A percentile compares a stretch with the other conserved stretches of the same genome.
These are phyloP conservation scores for Rasamsonia emersonii DNA, from an alignment of 2,329 filamentous ascomycete genomes.

Conservation along the genomic window DNA sequence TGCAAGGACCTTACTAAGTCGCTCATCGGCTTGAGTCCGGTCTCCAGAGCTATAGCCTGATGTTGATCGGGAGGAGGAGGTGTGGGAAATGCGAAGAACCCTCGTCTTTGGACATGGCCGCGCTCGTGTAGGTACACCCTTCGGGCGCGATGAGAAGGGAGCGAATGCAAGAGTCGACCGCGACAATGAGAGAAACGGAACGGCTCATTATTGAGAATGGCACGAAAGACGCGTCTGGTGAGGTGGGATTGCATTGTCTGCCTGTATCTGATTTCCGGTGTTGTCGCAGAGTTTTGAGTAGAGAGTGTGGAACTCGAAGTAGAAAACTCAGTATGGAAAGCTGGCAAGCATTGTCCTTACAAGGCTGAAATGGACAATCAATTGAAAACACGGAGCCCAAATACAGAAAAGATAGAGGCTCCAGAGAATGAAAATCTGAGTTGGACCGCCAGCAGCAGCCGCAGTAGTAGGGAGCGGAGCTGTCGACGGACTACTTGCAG, in stretches of 20 bases:
- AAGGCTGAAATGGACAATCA: too few species aligned
- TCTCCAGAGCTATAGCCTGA: conserved; percentile 51
- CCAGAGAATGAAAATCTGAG: too few species aligned
- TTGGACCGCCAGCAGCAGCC: too few species aligned
- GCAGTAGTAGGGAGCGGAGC: too few species aligned
- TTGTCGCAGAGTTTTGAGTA: not conserved
- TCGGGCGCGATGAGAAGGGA: conserved; percentile 21
- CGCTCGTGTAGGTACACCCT: conserved; percentile 18
- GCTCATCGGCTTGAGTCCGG: conserved; percentile 62
- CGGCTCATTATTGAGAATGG: conserved; percentile 37
- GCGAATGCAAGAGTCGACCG: conserved; percentile 22
- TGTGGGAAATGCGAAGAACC: conserved; percentile 24
- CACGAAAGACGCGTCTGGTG: conserved; percentile 36
- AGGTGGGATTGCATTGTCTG: conserved; percentile 42
- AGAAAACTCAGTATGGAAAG: too few species aligned
- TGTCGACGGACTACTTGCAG: too few species aligned
- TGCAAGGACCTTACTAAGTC: conserved; percentile 56
- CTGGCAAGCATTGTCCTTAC: too few species aligned
- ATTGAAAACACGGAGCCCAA: too few species aligned
- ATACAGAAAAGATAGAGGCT: too few species aligned
- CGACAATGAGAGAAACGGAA: conserved; percentile 31
- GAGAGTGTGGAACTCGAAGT: not conserved
- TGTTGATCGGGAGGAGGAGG: conserved; percentile 44
- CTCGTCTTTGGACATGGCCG: conserved; percentile 28
- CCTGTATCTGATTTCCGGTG: not conserved